Base-by-base conservation (phyloP, 305 asterid genomes). In the Solanum hybrid region DNA sequence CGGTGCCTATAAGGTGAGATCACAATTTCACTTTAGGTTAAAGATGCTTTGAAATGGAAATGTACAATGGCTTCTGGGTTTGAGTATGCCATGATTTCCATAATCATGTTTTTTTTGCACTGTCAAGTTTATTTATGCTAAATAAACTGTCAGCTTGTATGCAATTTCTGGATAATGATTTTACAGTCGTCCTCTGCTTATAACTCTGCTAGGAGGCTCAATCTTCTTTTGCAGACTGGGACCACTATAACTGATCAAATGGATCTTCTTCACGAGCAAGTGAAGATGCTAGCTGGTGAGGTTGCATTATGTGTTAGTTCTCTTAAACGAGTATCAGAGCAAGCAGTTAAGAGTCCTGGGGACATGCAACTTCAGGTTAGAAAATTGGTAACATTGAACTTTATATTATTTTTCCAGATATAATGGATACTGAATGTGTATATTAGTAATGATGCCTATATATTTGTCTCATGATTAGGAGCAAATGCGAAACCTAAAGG, bases 201-300 rank as follows among this genome's bases (percentile, higher is more conserved):
- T 85, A 85, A 85, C 51, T 60, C 77, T 88, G 19, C 87, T 29
- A 85, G 69, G 34, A 78, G 87, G 81, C 66, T 88, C 14, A 90
- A 89, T 92, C 81, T 91, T n/a, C 72, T 86, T 79, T 90, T 93
- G 90, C 94, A 96, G 98, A 94, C 92, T 45, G 98, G 97, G 90
- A 94, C 92, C 93, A 96, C 98, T 90, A 95, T 95, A 90, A 94
- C 94, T 51, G 98, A 96, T 93, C 98, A 96, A 93, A 95, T 95
- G 96, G 98, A 96, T 92, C 97, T 96, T 89, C 92, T 93, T 24
- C 93, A 93, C 6, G 98, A 96, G 93, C 98, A 96, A 93, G 94
- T 95, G 85, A 95, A 95, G 92, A 93, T 96, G 98, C 89, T 96
- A 92, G 96, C 97, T 91, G 98, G 98, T 22, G 98, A 96, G 94